Base-by-base conservation (phyloP, 164 flowering plant genomes). In the Sedum album region DNA sequence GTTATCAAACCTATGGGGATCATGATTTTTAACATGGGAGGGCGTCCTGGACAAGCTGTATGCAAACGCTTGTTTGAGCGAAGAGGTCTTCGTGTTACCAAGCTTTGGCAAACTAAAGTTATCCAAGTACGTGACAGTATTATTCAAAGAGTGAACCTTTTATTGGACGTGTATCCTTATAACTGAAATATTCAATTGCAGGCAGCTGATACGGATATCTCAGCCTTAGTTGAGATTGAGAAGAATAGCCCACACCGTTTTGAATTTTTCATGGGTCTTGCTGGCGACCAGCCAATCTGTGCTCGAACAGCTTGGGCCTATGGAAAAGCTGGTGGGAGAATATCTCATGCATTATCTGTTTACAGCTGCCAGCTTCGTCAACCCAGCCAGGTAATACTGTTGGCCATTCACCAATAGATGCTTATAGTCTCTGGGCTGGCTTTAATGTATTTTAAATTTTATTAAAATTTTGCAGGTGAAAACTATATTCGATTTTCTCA, bases 291-390 rank as follows among this genome's bases (percentile, higher is more conserved):
- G 75, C 96, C 96, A 36, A 86, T 94, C 66, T 94, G 99, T 87
- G 97, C 99, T 73, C 88, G 99, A 76, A 88, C 99, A 77, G 97
- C 99, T 71, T 94, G 97, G 99, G 97, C 96, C 25, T 94, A 88
- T 78, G 95, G 89, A 68, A 83, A 83, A 74, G 82, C 96, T 73
- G 99, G 99, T 64, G 99, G 99, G 2, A 77, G 86, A 42, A 91
- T 94, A 68, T 87, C 99, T 74, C 99, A 94, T 80, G 93, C 96
- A 76, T 82, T 94, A 66, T 94, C 99, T 36, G 97, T 94, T 35
- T 94, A 86, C 71, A 91, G 96, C 74, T 94, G 97, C 75, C 93
- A 90, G 76, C 91, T 91, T 75, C 96, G 90, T 65, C 96, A 88
- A 76, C 99, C 99, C 69, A 86, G 75, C 77, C 91, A 88, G 89